Percentiles rank a stretch among this genome's conserved stretches.
phyloP scores from a whole-genome alignment of 2,329 filamentous ascomycete species.

The Colletotrichum sp. region DNA sequence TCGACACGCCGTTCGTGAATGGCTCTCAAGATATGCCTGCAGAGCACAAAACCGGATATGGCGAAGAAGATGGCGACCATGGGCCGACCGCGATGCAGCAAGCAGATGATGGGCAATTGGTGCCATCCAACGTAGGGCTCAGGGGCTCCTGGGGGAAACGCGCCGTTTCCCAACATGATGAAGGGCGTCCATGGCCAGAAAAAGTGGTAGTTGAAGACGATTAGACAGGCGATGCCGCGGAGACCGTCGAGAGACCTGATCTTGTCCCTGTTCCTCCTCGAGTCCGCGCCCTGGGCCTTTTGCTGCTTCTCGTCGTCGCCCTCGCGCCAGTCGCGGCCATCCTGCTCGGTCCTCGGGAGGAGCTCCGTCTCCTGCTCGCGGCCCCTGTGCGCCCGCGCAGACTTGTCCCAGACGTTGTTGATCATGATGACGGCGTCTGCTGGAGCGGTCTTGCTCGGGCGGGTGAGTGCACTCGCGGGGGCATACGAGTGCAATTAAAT shows the following conservation, averaged over 20 bases:
- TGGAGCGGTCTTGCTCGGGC: neutral
- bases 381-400: slow-evolving; percentile 5
- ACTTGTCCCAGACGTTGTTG: slow-evolving; percentile 7
- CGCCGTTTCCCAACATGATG: slow-evolving; percentile 46
- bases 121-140: slow-evolving; percentile 36
- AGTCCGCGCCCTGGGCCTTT: neutral
- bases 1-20: slow-evolving; percentile 41
- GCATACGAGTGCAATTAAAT: neutral
- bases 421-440: neutral
- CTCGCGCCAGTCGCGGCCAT: slow-evolving; percentile 16
- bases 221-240: slow-evolving; percentile 44
- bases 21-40: slow-evolving; percentile 39
- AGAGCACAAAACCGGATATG: slow-evolving; percentile 48
- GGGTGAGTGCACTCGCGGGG: neutral
- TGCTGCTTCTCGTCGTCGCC: neutral
- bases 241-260: slow-evolving; percentile 45
- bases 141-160: slow-evolving; percentile 37
- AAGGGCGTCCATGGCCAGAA: slow-evolving; percentile 44
- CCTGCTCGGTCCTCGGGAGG: neutral
- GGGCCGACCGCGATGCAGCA: slow-evolving; percentile 42
- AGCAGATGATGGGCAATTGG: slow-evolving; percentile 43
- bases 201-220: slow-evolving; percentile 49
- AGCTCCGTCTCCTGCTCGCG: neutral
- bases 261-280: slow-evolving; percentile 31
- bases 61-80: slow-evolving; percentile 51